These are phyloP conservation scores for Lactarius quietus DNA, from an alignment of 768 basidiomycete species.

Conservation along the genomic window DNA sequence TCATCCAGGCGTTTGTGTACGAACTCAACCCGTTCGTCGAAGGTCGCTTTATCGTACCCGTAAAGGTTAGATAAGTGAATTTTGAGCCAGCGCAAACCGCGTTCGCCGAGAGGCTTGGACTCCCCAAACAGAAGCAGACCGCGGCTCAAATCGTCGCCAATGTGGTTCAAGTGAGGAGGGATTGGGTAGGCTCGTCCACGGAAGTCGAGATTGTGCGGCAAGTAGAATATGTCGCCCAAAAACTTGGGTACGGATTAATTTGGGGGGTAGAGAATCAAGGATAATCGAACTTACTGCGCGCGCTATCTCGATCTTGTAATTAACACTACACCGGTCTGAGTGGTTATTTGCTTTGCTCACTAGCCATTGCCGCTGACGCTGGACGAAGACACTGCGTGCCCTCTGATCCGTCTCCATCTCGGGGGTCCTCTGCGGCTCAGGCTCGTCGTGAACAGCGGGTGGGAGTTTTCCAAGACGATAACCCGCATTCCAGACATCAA, in stretches of 20 bases:
- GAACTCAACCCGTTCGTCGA: constrained; percentile 87
- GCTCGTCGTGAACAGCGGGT: constrained; percentile 58
- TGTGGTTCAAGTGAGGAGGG: constrained; percentile 92
- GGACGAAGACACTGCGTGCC: constrained; percentile 51
- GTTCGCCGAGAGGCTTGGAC: constrained; percentile 70
- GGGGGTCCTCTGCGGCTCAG: constrained; percentile 58
- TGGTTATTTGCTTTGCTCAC: constrained; percentile 76
- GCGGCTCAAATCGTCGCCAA: constrained; percentile 89
- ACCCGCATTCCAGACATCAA: constrained; percentile 81
- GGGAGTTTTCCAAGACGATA: constrained; percentile 82
- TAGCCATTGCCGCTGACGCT: constrained; percentile 50
- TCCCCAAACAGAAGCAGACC: constrained; percentile 84
- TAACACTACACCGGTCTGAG: constrained; percentile 87
- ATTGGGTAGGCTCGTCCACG: constrained; percentile 96
- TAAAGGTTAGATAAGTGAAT: constrained; percentile 92
- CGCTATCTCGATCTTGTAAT: constrained; percentile 97
- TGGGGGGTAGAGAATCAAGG: neutral
- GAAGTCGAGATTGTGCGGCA: constrained; percentile 97
- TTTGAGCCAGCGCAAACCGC: constrained; percentile 91
- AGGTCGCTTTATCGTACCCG: constrained; percentile 92
- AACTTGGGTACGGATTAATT: constrained; percentile 47
- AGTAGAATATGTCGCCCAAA: constrained; percentile 81
- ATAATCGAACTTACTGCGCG: constrained; percentile 58
- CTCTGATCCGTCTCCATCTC: constrained; percentile 50
- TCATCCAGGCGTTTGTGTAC: constrained; percentile 68